These are phyloP conservation scores for Trichoderma koningiopsis DNA, from an alignment of 2,329 filamentous ascomycete species.

Conservation along the genomic window DNA sequence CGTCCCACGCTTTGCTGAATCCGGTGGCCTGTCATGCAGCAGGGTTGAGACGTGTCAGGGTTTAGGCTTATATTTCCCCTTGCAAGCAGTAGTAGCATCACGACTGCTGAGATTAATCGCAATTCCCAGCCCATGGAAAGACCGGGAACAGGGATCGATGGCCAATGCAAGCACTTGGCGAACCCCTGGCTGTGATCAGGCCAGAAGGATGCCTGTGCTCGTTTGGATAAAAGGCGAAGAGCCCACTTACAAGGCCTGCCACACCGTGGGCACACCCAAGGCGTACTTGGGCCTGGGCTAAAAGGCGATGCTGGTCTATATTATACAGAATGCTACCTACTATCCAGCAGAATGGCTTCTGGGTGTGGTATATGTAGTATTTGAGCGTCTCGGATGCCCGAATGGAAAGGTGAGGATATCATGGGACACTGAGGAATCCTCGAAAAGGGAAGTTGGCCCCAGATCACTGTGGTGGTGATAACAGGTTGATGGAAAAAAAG, in stretches of 20 bases:
- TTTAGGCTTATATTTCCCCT: conserved; percentile 6
- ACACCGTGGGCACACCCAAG: background rate
- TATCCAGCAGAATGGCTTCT: background rate
- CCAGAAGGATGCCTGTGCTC: conserved; percentile 17
- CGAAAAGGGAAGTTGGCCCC: conserved; percentile 3
- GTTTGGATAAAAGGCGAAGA: conserved; percentile 14
- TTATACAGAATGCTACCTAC: background rate
- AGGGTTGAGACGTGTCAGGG: background rate
- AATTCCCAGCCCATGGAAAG: conserved; percentile 8
- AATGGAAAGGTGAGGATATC: background rate
- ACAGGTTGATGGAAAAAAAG: background rate
- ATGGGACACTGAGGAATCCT: background rate
- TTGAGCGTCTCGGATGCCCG: background rate
- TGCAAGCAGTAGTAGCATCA: conserved; percentile 5
- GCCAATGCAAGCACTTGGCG: background rate
- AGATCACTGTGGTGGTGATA: background rate
- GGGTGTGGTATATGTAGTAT: background rate
- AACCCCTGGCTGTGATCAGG: conserved; percentile 6
- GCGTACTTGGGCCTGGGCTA: background rate
- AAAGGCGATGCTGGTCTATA: background rate
- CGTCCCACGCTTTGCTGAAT: conserved; percentile 14
- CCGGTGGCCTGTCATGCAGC: background rate
- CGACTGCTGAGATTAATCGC: background rate
- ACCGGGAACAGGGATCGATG: background rate
- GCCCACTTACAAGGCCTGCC: conserved; percentile 15